A percentile compares a stretch with the other conserved stretches of the same genome.
These are phyloP conservation scores for Serpula lacrymans DNA, from an alignment of 768 basidiomycete species.

Conservation along the genomic window DNA sequence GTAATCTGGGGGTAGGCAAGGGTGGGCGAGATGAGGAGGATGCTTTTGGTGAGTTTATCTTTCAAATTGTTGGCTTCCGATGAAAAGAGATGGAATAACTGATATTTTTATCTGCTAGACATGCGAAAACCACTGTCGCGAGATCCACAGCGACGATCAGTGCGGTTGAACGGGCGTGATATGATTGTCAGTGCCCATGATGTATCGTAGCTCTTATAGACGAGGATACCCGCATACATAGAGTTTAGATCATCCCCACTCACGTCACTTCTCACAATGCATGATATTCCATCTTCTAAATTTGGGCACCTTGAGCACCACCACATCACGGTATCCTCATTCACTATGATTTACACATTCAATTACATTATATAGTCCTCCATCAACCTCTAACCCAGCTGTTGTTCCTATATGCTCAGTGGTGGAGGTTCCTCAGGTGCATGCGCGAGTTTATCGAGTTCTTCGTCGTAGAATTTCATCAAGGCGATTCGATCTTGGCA, in stretches of 20 bases:
- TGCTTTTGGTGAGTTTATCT: constrained; percentile 70
- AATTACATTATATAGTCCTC: not conserved
- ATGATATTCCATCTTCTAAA: no score
- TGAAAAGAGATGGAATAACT: no score
- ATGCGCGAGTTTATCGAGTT: constrained; percentile 52
- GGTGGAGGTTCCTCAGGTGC: constrained; percentile 40
- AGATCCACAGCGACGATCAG: constrained; percentile 59
- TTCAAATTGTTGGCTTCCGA: not conserved
- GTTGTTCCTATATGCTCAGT: constrained; percentile 37
- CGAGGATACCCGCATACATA: constrained; percentile 6
- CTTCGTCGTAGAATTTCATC: constrained; percentile 69
- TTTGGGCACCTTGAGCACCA: no score
- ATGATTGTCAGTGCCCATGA: constrained; percentile 52
- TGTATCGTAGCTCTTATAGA: constrained; percentile 28
- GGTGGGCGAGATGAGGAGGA: constrained; percentile 84
- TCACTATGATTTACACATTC: constrained; percentile 12
- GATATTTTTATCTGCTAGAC: constrained; percentile 28
- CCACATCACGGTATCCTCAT: no score
- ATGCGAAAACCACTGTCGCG: constrained; percentile 74
- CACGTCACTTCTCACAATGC: constrained; percentile 3
- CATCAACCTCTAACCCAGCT: not conserved
- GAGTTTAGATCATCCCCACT: not conserved
- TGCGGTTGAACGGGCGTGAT: constrained; percentile 69
- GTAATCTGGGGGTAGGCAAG: constrained; percentile 68
- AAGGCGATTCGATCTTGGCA: constrained; percentile 58